Evolutionary conservation across 305 asterid species (phyloP), one percentile per base, ranked within the genome.

Genomic region (Fraxinus paxiana): DNA sequence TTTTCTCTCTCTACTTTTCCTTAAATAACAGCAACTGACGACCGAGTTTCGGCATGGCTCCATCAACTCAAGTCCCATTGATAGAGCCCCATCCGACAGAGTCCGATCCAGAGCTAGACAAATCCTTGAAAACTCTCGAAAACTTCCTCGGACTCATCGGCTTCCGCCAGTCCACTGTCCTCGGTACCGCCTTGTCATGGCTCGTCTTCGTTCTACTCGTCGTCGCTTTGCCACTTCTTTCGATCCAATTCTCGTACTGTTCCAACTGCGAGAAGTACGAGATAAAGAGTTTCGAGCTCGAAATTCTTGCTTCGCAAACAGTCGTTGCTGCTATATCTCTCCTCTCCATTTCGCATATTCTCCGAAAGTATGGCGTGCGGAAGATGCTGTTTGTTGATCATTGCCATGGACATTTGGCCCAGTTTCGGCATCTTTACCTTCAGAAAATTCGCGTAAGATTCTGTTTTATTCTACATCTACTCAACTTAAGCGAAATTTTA

Each of bases 251-350:
- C 70, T 81, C 89, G 2, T 75, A 82, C n/a, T 91, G 97, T 73
- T 43, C 85, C 70, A 84, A 86, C n/a, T 93, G 96, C 84, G 89
- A 89, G 69, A 84, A 83, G 84, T 83, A 82, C 79, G 90, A 91
- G 87, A 90, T 93, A 83, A 83, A 86, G 86, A 56, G 85, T 0
- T 92, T 92, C 84, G 92, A 92, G 88, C 78, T 88, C 18, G 86
- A 91, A 67, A 88, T 89, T 24, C 85, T 87, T 31, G 82, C 85
- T 0, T 85, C 88, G 22, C 91, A 92, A 70, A 92, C 90, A 28
- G 69, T 87, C 22, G 91, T 89, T 26, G 92, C 96, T 79, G 96
- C 92, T 61, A 87, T 90, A n/a, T 93, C 97, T 1, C 90, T 91
- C 31, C 86, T 91, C 72, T 91, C 91, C 81, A 71, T 93, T 24